phyloP scores from a whole-genome alignment of 2,329 filamentous ascomycete species.

The Cadophora sp. region DNA sequence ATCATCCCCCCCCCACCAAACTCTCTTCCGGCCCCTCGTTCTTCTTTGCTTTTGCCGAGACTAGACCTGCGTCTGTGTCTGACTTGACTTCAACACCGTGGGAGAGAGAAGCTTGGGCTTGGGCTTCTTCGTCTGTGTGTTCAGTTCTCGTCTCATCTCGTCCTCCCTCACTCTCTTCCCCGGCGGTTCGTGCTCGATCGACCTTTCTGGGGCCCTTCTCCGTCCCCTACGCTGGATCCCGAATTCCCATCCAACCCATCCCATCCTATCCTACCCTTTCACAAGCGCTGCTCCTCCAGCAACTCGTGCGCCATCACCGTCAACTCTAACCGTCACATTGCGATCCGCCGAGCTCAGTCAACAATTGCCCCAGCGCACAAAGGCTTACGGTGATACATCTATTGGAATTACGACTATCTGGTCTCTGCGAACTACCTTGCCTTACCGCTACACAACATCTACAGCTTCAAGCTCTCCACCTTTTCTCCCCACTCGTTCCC shows the following conservation, averaged over 20 bases:
- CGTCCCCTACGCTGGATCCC: slow-evolving; percentile 1
- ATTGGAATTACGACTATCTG: slow-evolving; percentile 30
- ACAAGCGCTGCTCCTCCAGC: slow-evolving; percentile 39
- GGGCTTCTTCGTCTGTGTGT: not conserved
- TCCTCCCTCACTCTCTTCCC: slow-evolving; percentile 4
- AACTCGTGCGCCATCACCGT: slow-evolving; percentile 17
- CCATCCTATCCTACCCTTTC: slow-evolving; percentile 15
- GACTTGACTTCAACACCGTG: not conserved
- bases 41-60: slow-evolving; percentile 16
- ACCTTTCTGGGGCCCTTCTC: not conserved
- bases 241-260: not conserved
- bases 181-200: slow-evolving; percentile 14
- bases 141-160: slow-evolving; percentile 1
- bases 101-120: not conserved
- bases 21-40: slow-evolving; percentile 2
- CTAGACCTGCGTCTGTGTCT: slow-evolving; percentile 1
- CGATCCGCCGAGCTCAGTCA: slow-evolving; percentile 28
- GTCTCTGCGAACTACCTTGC: slow-evolving; percentile 12
- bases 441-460: slow-evolving; percentile 16
- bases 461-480: slow-evolving; percentile 27
- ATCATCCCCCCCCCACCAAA: not conserved
- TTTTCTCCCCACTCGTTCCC: slow-evolving; percentile 28
- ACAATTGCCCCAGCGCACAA: slow-evolving; percentile 26
- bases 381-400: slow-evolving; percentile 24
- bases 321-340: slow-evolving; percentile 31